Evolutionary conservation across 345 rosid species (phyloP), one percentile per base, ranked within the genome.

Genomic region (Eutrema yunnanense): DNA sequence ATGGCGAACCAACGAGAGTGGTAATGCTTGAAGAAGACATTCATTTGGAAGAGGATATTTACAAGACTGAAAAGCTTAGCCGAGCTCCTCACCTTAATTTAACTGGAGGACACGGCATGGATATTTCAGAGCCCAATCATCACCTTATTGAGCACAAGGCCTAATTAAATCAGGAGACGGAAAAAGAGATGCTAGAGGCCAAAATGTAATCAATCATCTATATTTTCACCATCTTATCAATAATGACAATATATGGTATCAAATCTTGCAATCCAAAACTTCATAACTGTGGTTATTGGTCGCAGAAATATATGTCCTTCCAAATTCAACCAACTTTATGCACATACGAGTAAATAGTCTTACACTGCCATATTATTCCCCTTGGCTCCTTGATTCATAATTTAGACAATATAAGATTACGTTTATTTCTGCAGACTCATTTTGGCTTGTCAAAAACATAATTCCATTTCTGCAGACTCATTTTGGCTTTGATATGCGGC

Each of bases 21-120:
- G 65, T 86, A 33, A 74, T 69, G 44, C 27, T 83, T 48, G 88
- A 86, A 64, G 93, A 86, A 29, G 90, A 86, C 75, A 58, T 86
- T 38, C 85, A 81, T 54, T 46, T 82, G 69, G 71, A 59, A 12
- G 84, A 84, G 70, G 67, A 77, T 53, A 78, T 84, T 58, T 72
- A 69, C 75, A 82, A 77, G 69, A 64, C 67, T 51, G 81, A 74
- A 69, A 72, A 37, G 12, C 30, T 57, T 9, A 27, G 76, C 49
- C 65, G 58, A 72, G 67, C 57, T 71, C 53, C 68, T 44, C 80
- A 47, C 60, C 58, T 54, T 6, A 66, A 57, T 65, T 64, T 81
- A 47, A 53, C 69, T 14, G 73, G 36, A 9, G 71, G 73, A 40
- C 83, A 71, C 74, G 51, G 48, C 66, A 56, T 50, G 42, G 78